These are phyloP conservation scores for Hemerocallis citrina DNA, from an alignment of 106 monocot genomes.

Conservation along the genomic window DNA sequence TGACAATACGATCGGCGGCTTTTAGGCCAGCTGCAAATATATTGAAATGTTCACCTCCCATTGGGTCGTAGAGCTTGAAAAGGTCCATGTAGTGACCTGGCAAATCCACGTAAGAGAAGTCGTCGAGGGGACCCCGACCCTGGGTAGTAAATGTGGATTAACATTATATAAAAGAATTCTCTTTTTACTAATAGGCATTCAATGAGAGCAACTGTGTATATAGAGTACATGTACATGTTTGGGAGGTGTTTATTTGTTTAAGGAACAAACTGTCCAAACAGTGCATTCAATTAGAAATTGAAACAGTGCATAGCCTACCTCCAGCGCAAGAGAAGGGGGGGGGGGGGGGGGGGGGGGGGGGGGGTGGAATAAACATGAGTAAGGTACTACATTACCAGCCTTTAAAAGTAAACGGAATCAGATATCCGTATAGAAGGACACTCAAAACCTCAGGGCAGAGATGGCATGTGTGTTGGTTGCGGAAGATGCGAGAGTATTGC, in stretches of 20 bases:
- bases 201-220: background rate
- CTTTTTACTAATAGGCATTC: too few species aligned
- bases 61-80: slow-evolving; percentile 58
- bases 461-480: too few species aligned
- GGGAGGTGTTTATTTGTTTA: background rate
- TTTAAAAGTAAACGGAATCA: too few species aligned
- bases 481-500: too few species aligned
- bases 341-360: too few species aligned
- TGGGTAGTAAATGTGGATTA: slow-evolving; percentile 19
- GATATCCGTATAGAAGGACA: too few species aligned
- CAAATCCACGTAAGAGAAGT: slow-evolving; percentile 35
- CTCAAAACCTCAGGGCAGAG: too few species aligned
- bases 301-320: background rate
- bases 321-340: too few species aligned
- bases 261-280: background rate
- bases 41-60: slow-evolving; percentile 82
- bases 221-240: background rate
- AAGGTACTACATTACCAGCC: too few species aligned
- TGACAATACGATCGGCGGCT: slow-evolving; percentile 62
- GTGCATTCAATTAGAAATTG: too few species aligned
- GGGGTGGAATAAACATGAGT: too few species aligned
- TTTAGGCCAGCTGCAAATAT: slow-evolving; percentile 77
- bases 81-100: slow-evolving; percentile 54
- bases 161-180: background rate
- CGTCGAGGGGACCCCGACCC: slow-evolving; percentile 77